phyloP scores from a whole-genome alignment of 2,329 filamentous ascomycete genomes.

The Thielaviopsis musarum region DNA sequence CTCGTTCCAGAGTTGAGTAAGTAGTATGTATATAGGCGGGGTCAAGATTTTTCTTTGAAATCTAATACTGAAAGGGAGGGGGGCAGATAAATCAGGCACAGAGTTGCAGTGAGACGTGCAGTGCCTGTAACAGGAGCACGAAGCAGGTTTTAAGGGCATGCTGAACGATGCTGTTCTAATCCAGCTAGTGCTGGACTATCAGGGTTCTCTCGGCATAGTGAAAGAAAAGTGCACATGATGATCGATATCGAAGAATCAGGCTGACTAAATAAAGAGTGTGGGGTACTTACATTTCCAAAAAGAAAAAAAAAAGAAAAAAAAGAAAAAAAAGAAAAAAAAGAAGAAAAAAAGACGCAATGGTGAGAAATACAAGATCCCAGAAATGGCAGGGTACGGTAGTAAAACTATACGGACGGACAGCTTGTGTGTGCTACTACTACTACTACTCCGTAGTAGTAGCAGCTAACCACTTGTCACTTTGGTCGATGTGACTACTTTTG shows the following conservation, averaged over 20 bases:
- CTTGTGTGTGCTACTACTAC: no score
- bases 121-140: not conserved
- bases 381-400: no score
- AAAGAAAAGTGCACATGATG: not conserved
- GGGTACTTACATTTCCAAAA: no score
- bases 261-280: not conserved
- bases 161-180: not conserved
- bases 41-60: not conserved
- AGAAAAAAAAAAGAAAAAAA: no score
- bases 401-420: no score
- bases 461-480: no score
- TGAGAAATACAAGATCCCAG: no score
- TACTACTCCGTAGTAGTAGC: no score
- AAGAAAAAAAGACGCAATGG: no score
- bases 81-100: not conserved
- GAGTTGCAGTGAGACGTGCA: not conserved
- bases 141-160: not conserved
- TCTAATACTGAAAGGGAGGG: not conserved
- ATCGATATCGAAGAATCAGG: not conserved
- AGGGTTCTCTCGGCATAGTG: not conserved
- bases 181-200: not conserved
- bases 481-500: not conserved
- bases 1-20: not conserved
- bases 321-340: no score
- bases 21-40: not conserved